Base-by-base conservation (phyloP, 164 flowering plant genomes). In the Cinnamomum chago region DNA sequence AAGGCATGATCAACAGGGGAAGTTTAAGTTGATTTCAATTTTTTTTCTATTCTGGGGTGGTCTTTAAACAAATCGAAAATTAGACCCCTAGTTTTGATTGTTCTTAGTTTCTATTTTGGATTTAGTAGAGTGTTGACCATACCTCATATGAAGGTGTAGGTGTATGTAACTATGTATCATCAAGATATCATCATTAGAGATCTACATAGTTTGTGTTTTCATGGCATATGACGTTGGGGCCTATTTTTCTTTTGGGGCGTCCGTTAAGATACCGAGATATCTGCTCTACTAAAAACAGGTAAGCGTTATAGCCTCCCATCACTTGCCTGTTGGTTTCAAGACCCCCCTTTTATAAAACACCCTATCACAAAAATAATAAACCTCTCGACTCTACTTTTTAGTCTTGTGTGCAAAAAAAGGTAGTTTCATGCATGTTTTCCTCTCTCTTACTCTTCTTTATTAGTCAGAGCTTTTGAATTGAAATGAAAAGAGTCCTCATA, bases 221-320 rank as follows among this genome's bases (percentile, higher is more conserved):
- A 73, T 82, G 84, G 83, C 69, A 18, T 70, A 33, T 76, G 75
- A 67, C 71, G 76, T 70, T 81, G 72, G 69, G 80, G 77, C 35
- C 47, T 79, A 5, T 73, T 22, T 65, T 70, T 22, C 64, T 72
- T 14, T 69, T 68, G 23, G 14, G 71, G 64, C 25, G 66, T 65
- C 51, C 23, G 76, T 67, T 66, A 47, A 65, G 62, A 33, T 58
- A 67, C 35, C 67, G 33, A n/a, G 47, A 72, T 72, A 67, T 64
- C 73, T 68, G 40, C 66, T 74, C 60, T 67, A 70, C 82, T 58
- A 58, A 50, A 50, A 73, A 73, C 62, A 1, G 74, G 77, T 76
- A 75, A 77, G 50, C 60, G 60, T 14, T 55, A 55, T 35, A 67
- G 13, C 72, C 62, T 50, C 7, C 70, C 70, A 55, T 75, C 65